These are phyloP conservation scores for Pterulicium gracile DNA, from an alignment of 1,284 basidiomycete species.

Conservation along the genomic window DNA sequence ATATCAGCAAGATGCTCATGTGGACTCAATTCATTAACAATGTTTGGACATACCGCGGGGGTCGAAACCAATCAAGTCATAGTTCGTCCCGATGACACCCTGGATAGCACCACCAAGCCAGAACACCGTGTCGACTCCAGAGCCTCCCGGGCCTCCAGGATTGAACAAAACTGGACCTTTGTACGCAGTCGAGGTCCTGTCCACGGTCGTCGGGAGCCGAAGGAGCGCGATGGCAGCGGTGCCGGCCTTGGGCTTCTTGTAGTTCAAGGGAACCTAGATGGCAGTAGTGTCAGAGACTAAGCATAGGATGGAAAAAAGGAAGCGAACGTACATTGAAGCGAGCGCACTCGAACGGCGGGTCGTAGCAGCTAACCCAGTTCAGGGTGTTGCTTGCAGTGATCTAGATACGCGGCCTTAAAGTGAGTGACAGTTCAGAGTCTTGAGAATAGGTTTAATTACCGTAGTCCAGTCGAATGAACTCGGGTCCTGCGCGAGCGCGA, in stretches of 20 bases:
- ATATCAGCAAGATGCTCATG: not conserved
- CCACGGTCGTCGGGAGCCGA: constrained; percentile 15
- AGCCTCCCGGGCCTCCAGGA: constrained; percentile 1
- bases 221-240: constrained; percentile 26
- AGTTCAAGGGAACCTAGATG: constrained; percentile 27
- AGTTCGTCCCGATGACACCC: not conserved
- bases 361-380: constrained; percentile 1
- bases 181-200: constrained; percentile 6
- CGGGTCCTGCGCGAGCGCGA: too few relatives aligned
- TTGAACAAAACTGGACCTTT: constrained; percentile 1
- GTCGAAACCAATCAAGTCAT: constrained; percentile 1
- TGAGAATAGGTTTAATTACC: too few relatives aligned
- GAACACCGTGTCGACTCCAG: not conserved
- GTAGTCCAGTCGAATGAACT: too few relatives aligned
- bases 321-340: not conserved
- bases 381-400: not conserved
- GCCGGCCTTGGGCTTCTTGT: constrained; percentile 18
- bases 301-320: not conserved
- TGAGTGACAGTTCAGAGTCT: too few relatives aligned
- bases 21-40: not conserved
- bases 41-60: not conserved
- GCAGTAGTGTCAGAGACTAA: too few relatives aligned
- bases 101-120: not conserved
- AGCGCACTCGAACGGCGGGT: not conserved
- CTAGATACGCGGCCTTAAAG: too few relatives aligned